phyloP scores from a whole-genome alignment of 2,329 filamentous ascomycete species.

The Karstenula rhodostoma region DNA sequence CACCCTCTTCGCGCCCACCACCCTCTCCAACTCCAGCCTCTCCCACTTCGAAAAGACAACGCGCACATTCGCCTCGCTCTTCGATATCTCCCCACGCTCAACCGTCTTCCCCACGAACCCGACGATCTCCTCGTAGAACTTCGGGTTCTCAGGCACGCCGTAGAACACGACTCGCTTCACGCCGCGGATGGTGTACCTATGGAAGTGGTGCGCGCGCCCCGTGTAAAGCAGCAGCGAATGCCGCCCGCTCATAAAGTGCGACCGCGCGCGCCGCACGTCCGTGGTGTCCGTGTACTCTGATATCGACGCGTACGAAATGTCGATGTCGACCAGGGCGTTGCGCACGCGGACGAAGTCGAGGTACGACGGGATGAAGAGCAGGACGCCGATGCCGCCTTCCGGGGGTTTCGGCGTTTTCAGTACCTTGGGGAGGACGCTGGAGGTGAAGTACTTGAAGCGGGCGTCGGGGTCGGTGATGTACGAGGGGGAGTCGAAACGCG shows the following conservation, averaged over 20 bases:
- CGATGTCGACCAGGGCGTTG: slow-evolving; percentile 85
- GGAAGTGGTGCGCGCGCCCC: slow-evolving; percentile 95
- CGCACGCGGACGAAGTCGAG: slow-evolving; percentile 93
- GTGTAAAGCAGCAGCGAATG: slow-evolving; percentile 89
- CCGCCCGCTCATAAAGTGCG: slow-evolving; percentile 84
- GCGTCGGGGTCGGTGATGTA: slow-evolving; percentile 82
- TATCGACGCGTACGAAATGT: slow-evolving; percentile 79
- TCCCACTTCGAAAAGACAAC: slow-evolving; percentile 88
- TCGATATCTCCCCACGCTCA: slow-evolving; percentile 65
- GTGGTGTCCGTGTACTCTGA: slow-evolving; percentile 85
- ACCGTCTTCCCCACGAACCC: slow-evolving; percentile 67
- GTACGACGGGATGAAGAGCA: slow-evolving; percentile 92
- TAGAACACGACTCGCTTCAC: slow-evolving; percentile 90
- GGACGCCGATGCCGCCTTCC: slow-evolving; percentile 66
- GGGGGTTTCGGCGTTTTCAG: slow-evolving; percentile 71
- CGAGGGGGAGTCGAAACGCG: slow-evolving; percentile 77
- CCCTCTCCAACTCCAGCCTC: slow-evolving; percentile 83
- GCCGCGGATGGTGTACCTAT: slow-evolving; percentile 82
- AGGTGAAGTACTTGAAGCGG: slow-evolving; percentile 89
- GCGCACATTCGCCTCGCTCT: slow-evolving; percentile 59
- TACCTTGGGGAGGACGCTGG: slow-evolving; percentile 78
- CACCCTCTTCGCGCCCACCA: slow-evolving; percentile 83
- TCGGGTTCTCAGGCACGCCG: slow-evolving; percentile 84
- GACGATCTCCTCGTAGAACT: slow-evolving; percentile 80
- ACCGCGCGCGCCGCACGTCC: slow-evolving; percentile 83